These are phyloP conservation scores for Pestalotiopsis sp. DNA, from an alignment of 2,329 filamentous ascomycete species.

Conservation along the genomic window DNA sequence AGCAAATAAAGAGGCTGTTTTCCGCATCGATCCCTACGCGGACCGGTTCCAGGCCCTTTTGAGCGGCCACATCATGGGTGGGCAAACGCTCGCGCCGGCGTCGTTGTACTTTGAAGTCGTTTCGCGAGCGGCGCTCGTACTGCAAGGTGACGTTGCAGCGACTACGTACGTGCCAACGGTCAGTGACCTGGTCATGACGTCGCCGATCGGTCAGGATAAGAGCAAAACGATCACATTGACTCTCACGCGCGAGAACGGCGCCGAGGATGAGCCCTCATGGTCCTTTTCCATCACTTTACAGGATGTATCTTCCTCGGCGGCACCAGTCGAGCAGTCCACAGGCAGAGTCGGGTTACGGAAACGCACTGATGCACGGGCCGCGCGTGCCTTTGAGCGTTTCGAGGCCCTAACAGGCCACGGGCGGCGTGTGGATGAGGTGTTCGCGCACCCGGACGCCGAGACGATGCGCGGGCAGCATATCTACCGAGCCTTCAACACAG, in stretches of 20 bases:
- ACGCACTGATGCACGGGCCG: slow-evolving; percentile 22
- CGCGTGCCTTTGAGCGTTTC: slow-evolving; percentile 30
- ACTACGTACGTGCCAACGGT: slow-evolving; percentile 17
- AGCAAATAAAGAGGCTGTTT: slow-evolving; percentile 12
- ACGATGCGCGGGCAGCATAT: slow-evolving; percentile 35
- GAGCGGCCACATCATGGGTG: slow-evolving; percentile 27
- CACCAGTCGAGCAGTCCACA: slow-evolving; percentile 16
- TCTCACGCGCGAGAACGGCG: slow-evolving; percentile 10
- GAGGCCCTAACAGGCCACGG: slow-evolving; percentile 32
- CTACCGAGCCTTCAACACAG: slow-evolving; percentile 32
- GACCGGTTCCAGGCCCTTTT: slow-evolving; percentile 21
- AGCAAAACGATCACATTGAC: slow-evolving; percentile 16
- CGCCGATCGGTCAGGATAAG: slow-evolving; percentile 11
- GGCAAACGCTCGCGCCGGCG: slow-evolving; percentile 27
- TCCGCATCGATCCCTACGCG: slow-evolving; percentile 21
- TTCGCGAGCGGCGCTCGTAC: slow-evolving; percentile 17
- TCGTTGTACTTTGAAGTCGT: slow-evolving; percentile 31
- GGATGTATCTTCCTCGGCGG: not conserved
- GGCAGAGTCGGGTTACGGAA: slow-evolving; percentile 14
- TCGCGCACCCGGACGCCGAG: slow-evolving; percentile 26
- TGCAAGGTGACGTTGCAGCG: slow-evolving; percentile 31
- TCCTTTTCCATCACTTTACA: slow-evolving; percentile 18
- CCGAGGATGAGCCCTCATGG: slow-evolving; percentile 13
- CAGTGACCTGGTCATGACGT: slow-evolving; percentile 19
- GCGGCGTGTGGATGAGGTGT: slow-evolving; percentile 23